Conservation (phyloP, 2,329 filamentous ascomycete genomes). For the Colletotrichum tanaceti region DNA sequence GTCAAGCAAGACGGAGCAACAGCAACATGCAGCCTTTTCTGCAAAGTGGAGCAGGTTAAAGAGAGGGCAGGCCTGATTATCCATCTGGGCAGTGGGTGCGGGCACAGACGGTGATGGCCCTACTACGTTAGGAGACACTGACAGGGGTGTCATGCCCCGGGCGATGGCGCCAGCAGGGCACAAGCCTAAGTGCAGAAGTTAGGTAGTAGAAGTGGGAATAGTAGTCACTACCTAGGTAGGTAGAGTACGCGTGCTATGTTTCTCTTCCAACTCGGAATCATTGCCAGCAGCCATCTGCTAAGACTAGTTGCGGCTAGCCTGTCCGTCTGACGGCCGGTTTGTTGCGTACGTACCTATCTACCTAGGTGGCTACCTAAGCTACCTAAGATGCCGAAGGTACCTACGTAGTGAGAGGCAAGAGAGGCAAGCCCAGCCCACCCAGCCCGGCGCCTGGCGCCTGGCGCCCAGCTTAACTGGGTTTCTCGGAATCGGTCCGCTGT, state of each 20-base stretch:
- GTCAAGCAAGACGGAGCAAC: neutral
- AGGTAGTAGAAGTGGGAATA: neutral
- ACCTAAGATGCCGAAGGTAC: too few species aligned
- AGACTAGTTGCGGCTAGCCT: neutral
- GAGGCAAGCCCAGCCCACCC: neutral
- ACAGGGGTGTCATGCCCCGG: constrained; percentile 19
- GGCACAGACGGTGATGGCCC: constrained; percentile 26
- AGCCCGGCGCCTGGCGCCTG: too few species aligned
- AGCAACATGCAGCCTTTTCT: constrained; percentile 30
- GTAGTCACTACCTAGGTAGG: too few species aligned
- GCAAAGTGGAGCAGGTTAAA: constrained; percentile 22
- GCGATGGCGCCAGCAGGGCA: constrained; percentile 1
- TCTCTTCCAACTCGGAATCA: constrained; percentile 26
- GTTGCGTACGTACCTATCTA: neutral
- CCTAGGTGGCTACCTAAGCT: too few species aligned
- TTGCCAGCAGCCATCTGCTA: constrained; percentile 8
- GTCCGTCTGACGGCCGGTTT: constrained; percentile 8
- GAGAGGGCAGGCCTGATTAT: constrained; percentile 9
- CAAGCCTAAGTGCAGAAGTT: neutral
- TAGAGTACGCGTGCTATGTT: neutral
- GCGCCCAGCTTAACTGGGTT: constrained; percentile 3
- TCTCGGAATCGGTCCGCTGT: neutral
- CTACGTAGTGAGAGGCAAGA: neutral
- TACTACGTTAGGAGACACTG: constrained; percentile 13
- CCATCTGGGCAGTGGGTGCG: constrained; percentile 9